Conservation (phyloP, 345 rosid species). For the Triadica sebifera region DNA sequence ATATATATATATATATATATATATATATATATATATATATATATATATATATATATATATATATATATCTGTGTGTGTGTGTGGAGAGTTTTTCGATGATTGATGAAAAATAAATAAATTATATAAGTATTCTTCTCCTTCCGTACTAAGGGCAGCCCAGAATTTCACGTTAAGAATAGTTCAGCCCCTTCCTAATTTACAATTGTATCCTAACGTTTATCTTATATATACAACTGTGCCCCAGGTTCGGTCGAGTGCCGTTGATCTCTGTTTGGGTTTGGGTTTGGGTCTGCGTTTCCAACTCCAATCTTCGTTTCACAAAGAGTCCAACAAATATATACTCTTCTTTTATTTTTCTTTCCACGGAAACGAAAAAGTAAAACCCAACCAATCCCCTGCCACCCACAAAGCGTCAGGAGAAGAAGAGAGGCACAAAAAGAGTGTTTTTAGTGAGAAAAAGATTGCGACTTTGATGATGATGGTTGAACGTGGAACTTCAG, state of each 20-base stretch:
- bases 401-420: background rate
- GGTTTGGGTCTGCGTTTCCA: constrained; percentile 29
- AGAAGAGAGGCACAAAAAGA: constrained; percentile 8
- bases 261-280: constrained; percentile 15
- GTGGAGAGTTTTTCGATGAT: too few relatives aligned
- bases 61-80: too few relatives aligned
- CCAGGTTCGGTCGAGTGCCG: too few relatives aligned
- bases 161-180: too few relatives aligned
- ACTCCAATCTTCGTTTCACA: background rate
- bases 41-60: too few relatives aligned
- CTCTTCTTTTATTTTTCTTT: background rate
- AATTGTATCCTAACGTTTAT: too few relatives aligned
- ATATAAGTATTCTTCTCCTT: too few relatives aligned
- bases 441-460: background rate
- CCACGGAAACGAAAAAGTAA: background rate
- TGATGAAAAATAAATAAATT: too few relatives aligned
- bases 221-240: background rate
- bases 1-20: too few relatives aligned
- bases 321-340: background rate
- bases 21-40: too few relatives aligned
- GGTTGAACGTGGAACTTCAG: constrained; percentile 12
- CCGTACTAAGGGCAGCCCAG: too few relatives aligned
- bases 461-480: constrained; percentile 30
- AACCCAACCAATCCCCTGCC: constrained; percentile 7
- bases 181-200: too few relatives aligned